Evolutionary conservation across 2,329 filamentous ascomycete species (phyloP).

Genomic region (Xylariaceae sp.): DNA sequence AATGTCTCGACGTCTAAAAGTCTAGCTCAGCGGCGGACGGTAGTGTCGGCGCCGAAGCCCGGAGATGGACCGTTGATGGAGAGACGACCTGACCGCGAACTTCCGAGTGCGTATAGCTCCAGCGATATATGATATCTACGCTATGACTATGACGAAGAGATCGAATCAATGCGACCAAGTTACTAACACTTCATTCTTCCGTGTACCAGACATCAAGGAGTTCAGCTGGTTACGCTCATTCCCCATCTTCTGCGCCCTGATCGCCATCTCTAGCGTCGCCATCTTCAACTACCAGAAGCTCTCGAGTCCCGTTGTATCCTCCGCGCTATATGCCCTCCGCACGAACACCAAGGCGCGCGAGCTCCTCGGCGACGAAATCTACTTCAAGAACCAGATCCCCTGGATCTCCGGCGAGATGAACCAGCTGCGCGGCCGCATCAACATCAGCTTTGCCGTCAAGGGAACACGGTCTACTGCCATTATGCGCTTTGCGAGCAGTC

Average conservation of each 20-base stretch:
- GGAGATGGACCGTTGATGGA: slow-evolving; percentile 61
- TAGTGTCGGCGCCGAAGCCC: slow-evolving; percentile 51
- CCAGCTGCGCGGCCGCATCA: slow-evolving; percentile 83
- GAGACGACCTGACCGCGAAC: slow-evolving; percentile 58
- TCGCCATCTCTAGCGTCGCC: slow-evolving; percentile 66
- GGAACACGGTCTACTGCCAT: slow-evolving; percentile 65
- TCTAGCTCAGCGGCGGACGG: slow-evolving; percentile 37
- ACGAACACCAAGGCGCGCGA: slow-evolving; percentile 70
- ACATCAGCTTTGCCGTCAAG: slow-evolving; percentile 82
- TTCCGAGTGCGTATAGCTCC: slow-evolving; percentile 48
- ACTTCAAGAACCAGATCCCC: slow-evolving; percentile 71
- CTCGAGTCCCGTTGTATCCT: slow-evolving; percentile 78
- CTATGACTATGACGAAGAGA: background rate
- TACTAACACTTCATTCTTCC: background rate
- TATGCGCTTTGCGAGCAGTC: slow-evolving; percentile 75
- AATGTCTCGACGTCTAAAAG: slow-evolving; percentile 14
- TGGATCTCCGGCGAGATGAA: slow-evolving; percentile 88
- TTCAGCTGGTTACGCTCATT: slow-evolving; percentile 67
- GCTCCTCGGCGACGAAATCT: slow-evolving; percentile 79
- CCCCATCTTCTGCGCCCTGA: slow-evolving; percentile 71
- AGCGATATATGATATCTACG: background rate
- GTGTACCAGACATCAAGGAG: slow-evolving; percentile 37
- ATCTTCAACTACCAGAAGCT: slow-evolving; percentile 99
- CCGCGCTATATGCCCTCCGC: slow-evolving; percentile 85
- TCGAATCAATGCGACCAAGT: background rate